A percentile compares a stretch with the other conserved stretches of the same genome.
Conservation (phyloP, 2,329 filamentous ascomycete genomes). For the Epichloe coenophiala region DNA sequence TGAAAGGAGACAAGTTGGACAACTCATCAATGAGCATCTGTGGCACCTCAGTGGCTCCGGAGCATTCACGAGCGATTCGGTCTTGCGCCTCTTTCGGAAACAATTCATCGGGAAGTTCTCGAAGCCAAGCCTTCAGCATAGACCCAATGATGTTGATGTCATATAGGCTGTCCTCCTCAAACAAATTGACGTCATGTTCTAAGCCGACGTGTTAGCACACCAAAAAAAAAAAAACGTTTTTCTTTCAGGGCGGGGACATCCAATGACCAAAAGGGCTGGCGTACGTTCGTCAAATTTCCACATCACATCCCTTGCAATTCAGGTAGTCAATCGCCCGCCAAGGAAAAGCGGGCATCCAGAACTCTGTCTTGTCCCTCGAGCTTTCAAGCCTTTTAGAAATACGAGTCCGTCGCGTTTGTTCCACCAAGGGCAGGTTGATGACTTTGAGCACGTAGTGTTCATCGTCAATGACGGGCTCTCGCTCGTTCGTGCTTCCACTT, state of each 20-base stretch:
- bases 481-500: slow-evolving; percentile 57
- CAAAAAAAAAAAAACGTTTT: background rate
- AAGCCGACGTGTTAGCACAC: slow-evolving; percentile 1
- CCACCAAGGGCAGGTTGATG: slow-evolving; percentile 72
- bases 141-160: slow-evolving; percentile 96
- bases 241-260: background rate
- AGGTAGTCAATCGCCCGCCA: slow-evolving; percentile 95
- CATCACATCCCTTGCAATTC: slow-evolving; percentile 87
- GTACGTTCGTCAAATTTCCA: slow-evolving; percentile 79
- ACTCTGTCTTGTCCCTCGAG: slow-evolving; percentile 90
- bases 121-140: slow-evolving; percentile 91
- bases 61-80: slow-evolving; percentile 65
- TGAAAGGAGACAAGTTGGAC: slow-evolving; percentile 87
- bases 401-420: slow-evolving; percentile 80
- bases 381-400: slow-evolving; percentile 82
- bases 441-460: slow-evolving; percentile 76
- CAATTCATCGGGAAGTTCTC: slow-evolving; percentile 86
- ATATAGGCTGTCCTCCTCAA: slow-evolving; percentile 75
- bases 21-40: slow-evolving; percentile 82
- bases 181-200: slow-evolving; percentile 84
- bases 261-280: slow-evolving; percentile 6
- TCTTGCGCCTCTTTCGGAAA: slow-evolving; percentile 78
- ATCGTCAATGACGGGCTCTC: slow-evolving; percentile 53
- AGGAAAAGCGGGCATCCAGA: slow-evolving; percentile 95
- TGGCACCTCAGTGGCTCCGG: slow-evolving; percentile 65